Evolutionary conservation across 805 yeast genomes (phyloP).

Genomic region (Cyberlindnera saturnus): DNA sequence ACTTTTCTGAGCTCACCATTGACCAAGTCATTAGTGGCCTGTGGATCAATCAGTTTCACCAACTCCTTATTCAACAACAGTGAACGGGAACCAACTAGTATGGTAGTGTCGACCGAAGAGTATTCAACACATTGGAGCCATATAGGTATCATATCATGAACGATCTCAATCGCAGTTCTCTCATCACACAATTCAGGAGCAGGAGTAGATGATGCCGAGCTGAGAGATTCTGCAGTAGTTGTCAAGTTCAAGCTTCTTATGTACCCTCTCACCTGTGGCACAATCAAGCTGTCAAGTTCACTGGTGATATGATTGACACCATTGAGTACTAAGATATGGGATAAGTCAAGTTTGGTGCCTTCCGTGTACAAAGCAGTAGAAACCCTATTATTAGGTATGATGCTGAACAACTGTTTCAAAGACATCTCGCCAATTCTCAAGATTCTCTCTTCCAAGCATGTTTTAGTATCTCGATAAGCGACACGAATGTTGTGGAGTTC

Average conservation of each 20-base stretch:
- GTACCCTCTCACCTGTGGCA: constrained; percentile 9
- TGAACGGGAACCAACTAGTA: constrained; percentile 36
- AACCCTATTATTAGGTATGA: constrained; percentile 10
- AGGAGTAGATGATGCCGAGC: neutral
- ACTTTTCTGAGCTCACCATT: constrained; percentile 33
- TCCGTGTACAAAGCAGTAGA: constrained; percentile 5
- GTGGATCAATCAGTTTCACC: constrained; percentile 27
- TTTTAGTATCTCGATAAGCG: constrained; percentile 14
- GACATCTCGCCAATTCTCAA: constrained; percentile 13
- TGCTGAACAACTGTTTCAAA: constrained; percentile 8
- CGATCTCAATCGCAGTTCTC: constrained; percentile 7
- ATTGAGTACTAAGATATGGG: constrained; percentile 24
- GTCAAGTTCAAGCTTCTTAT: constrained; percentile 6
- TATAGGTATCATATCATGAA: constrained; percentile 18
- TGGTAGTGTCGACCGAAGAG: constrained; percentile 12
- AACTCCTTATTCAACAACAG: constrained; percentile 35
- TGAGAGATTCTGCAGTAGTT: no score
- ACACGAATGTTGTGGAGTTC: constrained; percentile 11
- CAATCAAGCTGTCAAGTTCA: constrained; percentile 15
- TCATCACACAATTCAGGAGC: neutral
- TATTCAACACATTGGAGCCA: constrained; percentile 15
- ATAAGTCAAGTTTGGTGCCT: constrained; percentile 21
- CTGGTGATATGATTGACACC: constrained; percentile 23
- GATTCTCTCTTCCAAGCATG: constrained; percentile 4
- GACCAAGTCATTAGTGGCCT: constrained; percentile 34